A percentile compares a stretch with the other conserved stretches of the same genome.
phyloP scores from a whole-genome alignment of 192 early-diverging fungal species.

The Coemansia brasiliensis region DNA sequence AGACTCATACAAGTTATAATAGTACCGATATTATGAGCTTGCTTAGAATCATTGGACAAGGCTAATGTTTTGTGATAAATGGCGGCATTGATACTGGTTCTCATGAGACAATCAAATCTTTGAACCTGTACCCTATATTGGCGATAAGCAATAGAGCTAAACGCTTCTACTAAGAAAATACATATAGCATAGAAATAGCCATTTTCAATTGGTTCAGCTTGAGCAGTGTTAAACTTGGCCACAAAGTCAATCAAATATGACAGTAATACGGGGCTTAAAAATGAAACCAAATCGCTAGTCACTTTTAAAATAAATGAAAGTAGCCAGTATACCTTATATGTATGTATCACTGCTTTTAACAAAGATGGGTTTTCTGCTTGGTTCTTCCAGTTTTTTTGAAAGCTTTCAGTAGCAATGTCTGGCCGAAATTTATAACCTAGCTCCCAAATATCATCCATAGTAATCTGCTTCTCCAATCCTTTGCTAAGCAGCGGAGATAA shows the following conservation, averaged over 20 bases:
- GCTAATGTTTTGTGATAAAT: conserved; percentile 19
- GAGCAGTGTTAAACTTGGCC: conserved; percentile 4
- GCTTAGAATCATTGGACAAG: conserved; percentile 52
- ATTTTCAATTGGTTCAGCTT: conserved; percentile 14
- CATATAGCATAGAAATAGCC: conserved; percentile 21
- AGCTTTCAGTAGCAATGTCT: conserved; percentile 6
- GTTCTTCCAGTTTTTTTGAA: conserved; percentile 13
- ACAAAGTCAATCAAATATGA: conserved; percentile 25
- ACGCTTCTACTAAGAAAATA: conserved; percentile 10
- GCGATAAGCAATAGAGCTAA: neutral
- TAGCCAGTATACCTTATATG: conserved; percentile 46
- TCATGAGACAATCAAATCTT: neutral
- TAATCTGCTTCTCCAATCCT: conserved; percentile 68
- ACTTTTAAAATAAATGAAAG: conserved; percentile 74
- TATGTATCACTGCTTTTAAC: neutral
- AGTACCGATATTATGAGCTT: conserved; percentile 74
- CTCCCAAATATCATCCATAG: conserved; percentile 1
- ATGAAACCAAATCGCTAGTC: conserved; percentile 67
- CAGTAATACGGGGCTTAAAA: conserved; percentile 71
- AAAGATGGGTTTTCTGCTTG: neutral
- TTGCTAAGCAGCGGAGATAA: conserved; percentile 76
- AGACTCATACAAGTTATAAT: conserved; percentile 67
- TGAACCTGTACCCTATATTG: neutral
- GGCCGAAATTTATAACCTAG: neutral
- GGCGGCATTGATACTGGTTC: neutral